Evolutionary conservation across 768 basidiomycete genomes (phyloP), one percentile per base, ranked within the genome.

Genomic region (Kwoniella sp.): DNA sequence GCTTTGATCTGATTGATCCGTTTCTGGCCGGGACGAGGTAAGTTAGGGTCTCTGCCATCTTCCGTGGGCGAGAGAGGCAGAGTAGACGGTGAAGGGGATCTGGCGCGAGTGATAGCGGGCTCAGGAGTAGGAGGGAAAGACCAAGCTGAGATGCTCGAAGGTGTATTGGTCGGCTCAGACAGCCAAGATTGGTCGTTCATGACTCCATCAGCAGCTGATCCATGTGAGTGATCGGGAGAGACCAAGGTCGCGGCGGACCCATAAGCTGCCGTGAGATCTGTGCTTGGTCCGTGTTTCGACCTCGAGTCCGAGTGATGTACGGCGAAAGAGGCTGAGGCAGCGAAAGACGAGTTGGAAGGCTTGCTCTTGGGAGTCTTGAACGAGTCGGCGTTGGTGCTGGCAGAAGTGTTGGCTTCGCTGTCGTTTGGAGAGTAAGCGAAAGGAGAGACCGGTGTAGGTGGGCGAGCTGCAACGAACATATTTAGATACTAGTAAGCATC

Each of bases 101-200:
- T 38, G 1, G 70, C 53, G 1, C 62, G 58, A 30, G 70, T 75
- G 25, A 70, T 37, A 55, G 67, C 72, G 17, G 74, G 63, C 22
- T 65, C 55, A 22, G 74, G 74, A 1, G 69, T 64, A 13, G 73
- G 26, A 23, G 69, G 53, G 23, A 62, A 74, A 1, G 62, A 58
- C 75, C 75, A 76, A 13, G 60, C 61, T 5, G 73, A 62, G 28
- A 76, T 55, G 9, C 71, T 67, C 2, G 60, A 65, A 1, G 71
- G 75, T 4, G 75, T 72, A 30, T 48, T 67, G 22, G 68, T 71
- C 4, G 73, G 71, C 25, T 58, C 55, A 22, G 71, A 63, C 20
- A 76, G 47, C 69, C 73, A 76, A 1, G 75, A 74, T 23, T 41
- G 52, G 26, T 65, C 63, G 26, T 64, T 64, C 2, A 51, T 51